Evolutionary conservation across 2,329 filamentous ascomycete genomes (phyloP).

Genomic region (Capronia americana): DNA sequence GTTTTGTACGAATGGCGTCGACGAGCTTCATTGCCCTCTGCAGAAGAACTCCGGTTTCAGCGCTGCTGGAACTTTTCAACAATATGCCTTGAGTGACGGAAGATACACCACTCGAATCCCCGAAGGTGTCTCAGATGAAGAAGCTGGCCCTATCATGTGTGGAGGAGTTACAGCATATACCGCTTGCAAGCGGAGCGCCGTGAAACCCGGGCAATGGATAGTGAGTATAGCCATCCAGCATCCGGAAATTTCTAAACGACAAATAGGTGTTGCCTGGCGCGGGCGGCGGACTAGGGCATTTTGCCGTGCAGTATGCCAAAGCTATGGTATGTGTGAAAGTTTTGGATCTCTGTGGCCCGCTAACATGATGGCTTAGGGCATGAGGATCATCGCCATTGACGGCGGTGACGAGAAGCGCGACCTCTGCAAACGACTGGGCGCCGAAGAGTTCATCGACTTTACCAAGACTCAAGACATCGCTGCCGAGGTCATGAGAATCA

Average conservation of each 20-base stretch:
- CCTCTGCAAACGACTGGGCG: conserved; percentile 48
- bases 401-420: conserved; percentile 47
- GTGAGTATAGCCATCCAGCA: conserved; percentile 26
- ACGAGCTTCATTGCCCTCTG: conserved; percentile 47
- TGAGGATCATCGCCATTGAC: conserved; percentile 50
- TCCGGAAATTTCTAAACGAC: conserved; percentile 7
- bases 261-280: conserved; percentile 40
- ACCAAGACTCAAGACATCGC: conserved; percentile 44
- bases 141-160: conserved; percentile 50
- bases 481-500: conserved; percentile 46
- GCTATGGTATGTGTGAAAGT: conserved; percentile 37
- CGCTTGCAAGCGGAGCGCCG: conserved; percentile 51
- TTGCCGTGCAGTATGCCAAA: conserved; percentile 46
- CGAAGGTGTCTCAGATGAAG: conserved; percentile 47
- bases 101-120: conserved; percentile 47
- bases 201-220: conserved; percentile 43
- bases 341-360: neutral
- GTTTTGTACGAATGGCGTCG: conserved; percentile 67
- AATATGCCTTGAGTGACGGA: conserved; percentile 46
- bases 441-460: conserved; percentile 49
- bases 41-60: conserved; percentile 49
- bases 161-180: conserved; percentile 46
- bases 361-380: conserved; percentile 34
- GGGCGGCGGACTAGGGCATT: conserved; percentile 44
- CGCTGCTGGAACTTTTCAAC: conserved; percentile 48